phyloP scores from a whole-genome alignment of 164 flowering plant genomes.

The Litsea cubeba region DNA sequence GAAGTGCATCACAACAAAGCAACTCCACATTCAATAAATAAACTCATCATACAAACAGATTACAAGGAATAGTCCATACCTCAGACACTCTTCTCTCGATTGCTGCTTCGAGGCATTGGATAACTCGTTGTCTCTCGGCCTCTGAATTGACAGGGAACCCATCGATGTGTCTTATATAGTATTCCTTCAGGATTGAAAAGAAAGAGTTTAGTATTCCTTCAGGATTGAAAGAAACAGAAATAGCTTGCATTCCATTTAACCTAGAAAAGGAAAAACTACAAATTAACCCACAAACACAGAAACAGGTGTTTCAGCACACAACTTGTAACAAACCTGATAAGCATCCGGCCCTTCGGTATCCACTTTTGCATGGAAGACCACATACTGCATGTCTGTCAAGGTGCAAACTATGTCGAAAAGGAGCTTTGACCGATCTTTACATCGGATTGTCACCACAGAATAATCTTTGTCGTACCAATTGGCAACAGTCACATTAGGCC shows the following conservation, averaged over 20 bases:
- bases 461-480: constrained; percentile 78
- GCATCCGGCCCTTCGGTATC: constrained; percentile 76
- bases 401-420: constrained; percentile 85
- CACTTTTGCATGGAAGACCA: constrained; percentile 80
- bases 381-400: constrained; percentile 93
- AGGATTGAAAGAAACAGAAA: constrained; percentile 4
- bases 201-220: constrained; percentile 52
- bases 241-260: not conserved
- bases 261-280: not conserved
- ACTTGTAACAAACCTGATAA: constrained; percentile 50
- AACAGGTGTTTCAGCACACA: not conserved
- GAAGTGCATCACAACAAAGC: not conserved
- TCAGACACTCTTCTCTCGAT: constrained; percentile 94
- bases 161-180: constrained; percentile 67
- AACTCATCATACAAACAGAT: not conserved
- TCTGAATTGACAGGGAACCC: constrained; percentile 82
- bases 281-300: not conserved
- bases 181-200: constrained; percentile 47
- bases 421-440: constrained; percentile 87
- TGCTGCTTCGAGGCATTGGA: constrained; percentile 90
- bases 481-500: constrained; percentile 65
- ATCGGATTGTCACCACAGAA: constrained; percentile 67
- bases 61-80: constrained; percentile 28
- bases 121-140: constrained; percentile 68
- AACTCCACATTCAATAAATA: not conserved